A percentile compares a stretch with the other conserved stretches of the same genome.
These are phyloP conservation scores for Colletotrichum melonis DNA, from an alignment of 2,329 filamentous ascomycete genomes.

Conservation along the genomic window DNA sequence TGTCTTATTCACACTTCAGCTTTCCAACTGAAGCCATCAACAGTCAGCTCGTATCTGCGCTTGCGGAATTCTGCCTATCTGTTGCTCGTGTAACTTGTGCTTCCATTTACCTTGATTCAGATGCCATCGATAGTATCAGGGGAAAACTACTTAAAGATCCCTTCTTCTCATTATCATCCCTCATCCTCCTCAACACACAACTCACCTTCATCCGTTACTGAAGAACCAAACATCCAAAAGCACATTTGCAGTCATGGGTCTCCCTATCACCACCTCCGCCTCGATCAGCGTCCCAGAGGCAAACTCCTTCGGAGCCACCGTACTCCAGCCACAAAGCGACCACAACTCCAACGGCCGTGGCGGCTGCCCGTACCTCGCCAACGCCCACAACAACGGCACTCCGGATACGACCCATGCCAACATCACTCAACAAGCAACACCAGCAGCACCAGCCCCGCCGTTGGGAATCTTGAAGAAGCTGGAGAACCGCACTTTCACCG, in stretches of 20 bases:
- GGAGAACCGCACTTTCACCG: slow-evolving; percentile 40
- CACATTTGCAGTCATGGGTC: not conserved
- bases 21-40: not conserved
- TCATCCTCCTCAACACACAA: not conserved
- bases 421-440: not conserved
- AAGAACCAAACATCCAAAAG: not conserved
- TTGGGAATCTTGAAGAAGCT: slow-evolving; percentile 42
- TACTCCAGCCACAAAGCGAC: not conserved
- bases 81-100: not conserved
- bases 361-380: not conserved
- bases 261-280: not conserved
- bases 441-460: not conserved
- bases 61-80: not conserved
- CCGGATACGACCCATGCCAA: not conserved
- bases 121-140: too few species aligned
- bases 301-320: not conserved
- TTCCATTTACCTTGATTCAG: too few species aligned
- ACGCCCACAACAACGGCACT: not conserved
- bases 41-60: not conserved
- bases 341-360: not conserved
- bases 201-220: not conserved
- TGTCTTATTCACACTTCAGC: not conserved
- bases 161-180: not conserved
- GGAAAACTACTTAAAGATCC: not conserved
- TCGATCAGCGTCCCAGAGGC: not conserved